phyloP scores from a whole-genome alignment of 768 basidiomycete genomes.

The Lentinula boryana region DNA sequence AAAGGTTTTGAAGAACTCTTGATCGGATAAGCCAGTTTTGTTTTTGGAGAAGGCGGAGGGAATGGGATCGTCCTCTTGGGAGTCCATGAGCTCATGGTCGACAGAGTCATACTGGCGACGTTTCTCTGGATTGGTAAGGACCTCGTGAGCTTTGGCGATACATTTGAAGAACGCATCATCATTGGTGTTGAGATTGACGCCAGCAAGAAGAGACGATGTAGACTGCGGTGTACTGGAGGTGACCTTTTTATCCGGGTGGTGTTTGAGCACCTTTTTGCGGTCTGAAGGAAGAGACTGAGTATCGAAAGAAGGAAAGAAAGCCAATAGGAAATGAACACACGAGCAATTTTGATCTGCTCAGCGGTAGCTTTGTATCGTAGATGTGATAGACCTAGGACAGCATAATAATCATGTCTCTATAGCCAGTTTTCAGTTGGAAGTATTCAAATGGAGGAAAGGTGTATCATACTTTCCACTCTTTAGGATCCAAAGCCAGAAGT shows the following conservation, averaged over 20 bases:
- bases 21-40: conserved; percentile 40
- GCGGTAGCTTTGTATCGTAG: conserved; percentile 81
- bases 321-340: conserved; percentile 43
- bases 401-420: conserved; percentile 98
- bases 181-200: conserved; percentile 74
- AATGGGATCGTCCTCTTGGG: conserved; percentile 75
- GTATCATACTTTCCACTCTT: conserved; percentile 88
- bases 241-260: conserved; percentile 96
- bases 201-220: conserved; percentile 35
- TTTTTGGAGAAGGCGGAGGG: conserved; percentile 49
- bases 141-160: conserved; percentile 97
- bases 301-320: not conserved
- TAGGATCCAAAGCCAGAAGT: conserved; percentile 77
- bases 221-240: conserved; percentile 22
- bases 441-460: not conserved
- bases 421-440: not conserved
- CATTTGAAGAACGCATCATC: conserved; percentile 99
- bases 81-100: conserved; percentile 68
- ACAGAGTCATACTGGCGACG: conserved; percentile 96
- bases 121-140: conserved; percentile 80
- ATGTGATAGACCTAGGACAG: conserved; percentile 90
- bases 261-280: conserved; percentile 97
- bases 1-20: conserved; percentile 65
- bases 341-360: conserved; percentile 94
- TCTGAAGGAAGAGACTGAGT: conserved; percentile 39